phyloP scores from a whole-genome alignment of 2,329 filamentous ascomycete genomes.

The Periconia digitata region DNA sequence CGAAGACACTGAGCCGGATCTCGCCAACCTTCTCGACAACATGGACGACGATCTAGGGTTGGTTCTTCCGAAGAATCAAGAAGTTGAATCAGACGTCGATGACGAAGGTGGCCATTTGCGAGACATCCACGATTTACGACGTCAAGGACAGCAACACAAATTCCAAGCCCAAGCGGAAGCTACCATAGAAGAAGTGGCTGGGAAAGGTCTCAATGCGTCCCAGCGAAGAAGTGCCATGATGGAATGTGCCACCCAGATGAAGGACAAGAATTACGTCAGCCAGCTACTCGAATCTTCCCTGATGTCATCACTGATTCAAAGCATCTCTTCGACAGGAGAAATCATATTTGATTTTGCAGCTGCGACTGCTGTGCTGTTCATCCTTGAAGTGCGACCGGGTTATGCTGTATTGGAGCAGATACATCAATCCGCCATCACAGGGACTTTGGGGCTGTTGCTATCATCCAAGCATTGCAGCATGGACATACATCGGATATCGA shows the following conservation, averaged over 20 bases:
- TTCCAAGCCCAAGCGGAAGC: constrained; percentile 59
- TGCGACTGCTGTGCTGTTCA: constrained; percentile 62
- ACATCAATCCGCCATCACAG: constrained; percentile 55
- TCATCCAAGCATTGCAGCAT: constrained; percentile 43
- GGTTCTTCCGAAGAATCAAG: constrained; percentile 15
- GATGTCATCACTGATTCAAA: constrained; percentile 67
- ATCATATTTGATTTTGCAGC: constrained; percentile 61
- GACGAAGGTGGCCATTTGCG: constrained; percentile 46
- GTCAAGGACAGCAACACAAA: constrained; percentile 58
- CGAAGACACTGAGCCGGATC: constrained; percentile 48
- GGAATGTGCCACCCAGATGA: constrained; percentile 57
- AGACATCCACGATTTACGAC: constrained; percentile 64
- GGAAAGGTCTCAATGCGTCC: constrained; percentile 47
- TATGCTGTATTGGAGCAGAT: constrained; percentile 62
- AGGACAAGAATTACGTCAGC: constrained; percentile 62
- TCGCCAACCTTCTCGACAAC: constrained; percentile 44
- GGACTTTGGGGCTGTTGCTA: constrained; percentile 61
- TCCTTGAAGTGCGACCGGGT: constrained; percentile 63
- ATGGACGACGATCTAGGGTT: constrained; percentile 32
- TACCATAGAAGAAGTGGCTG: constrained; percentile 62
- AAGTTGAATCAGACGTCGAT: constrained; percentile 50
- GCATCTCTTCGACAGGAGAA: constrained; percentile 52
- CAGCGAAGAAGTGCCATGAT: constrained; percentile 56
- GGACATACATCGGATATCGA: constrained; percentile 63
- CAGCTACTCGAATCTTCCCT: constrained; percentile 76